Conservation (phyloP, 805 yeast genomes). For the Metschnikowia lachancei region DNA sequence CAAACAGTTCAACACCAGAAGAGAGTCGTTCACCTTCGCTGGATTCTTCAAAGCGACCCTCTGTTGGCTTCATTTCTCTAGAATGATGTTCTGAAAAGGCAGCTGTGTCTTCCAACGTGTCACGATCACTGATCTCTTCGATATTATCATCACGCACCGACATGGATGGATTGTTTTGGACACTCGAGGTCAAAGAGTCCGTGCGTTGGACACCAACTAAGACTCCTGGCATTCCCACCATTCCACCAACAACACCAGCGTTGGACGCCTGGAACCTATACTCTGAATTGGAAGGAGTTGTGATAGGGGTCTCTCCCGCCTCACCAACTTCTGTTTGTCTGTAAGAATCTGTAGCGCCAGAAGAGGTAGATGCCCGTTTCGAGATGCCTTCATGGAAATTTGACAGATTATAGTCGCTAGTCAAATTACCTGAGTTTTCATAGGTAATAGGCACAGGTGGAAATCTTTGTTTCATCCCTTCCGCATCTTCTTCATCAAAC, state of each 20-base stretch:
- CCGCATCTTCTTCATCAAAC: slow-evolving; percentile 4
- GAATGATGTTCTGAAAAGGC: slow-evolving; percentile 10
- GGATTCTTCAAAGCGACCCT: slow-evolving; percentile 21
- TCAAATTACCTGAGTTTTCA: slow-evolving; percentile 3
- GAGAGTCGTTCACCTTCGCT: slow-evolving; percentile 41
- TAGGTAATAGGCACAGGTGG: slow-evolving; percentile 34
- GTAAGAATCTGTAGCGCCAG: slow-evolving; percentile 30
- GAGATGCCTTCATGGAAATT: neutral
- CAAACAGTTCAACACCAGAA: slow-evolving; percentile 52
- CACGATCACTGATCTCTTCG: slow-evolving; percentile 44
- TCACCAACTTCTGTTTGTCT: slow-evolving; percentile 31
- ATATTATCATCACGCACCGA: slow-evolving; percentile 77
- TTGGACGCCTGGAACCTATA: slow-evolving; percentile 39
- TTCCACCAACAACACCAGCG: slow-evolving; percentile 37
- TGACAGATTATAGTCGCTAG: neutral
- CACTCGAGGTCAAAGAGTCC: slow-evolving; percentile 83
- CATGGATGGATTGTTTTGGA: slow-evolving; percentile 86
- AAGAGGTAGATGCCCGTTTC: slow-evolving; percentile 27
- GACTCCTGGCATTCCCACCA: slow-evolving; percentile 46
- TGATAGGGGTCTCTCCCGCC: slow-evolving; percentile 44
- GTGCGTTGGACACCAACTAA: slow-evolving; percentile 56
- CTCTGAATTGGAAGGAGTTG: slow-evolving; percentile 49
- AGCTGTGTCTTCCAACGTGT: slow-evolving; percentile 29
- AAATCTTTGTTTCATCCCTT: slow-evolving; percentile 25
- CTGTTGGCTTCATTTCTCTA: slow-evolving; percentile 13